Evolutionary conservation across 768 basidiomycete genomes (phyloP), one percentile per base, ranked within the genome.

Genomic region (Fistulinella prunicolor): DNA sequence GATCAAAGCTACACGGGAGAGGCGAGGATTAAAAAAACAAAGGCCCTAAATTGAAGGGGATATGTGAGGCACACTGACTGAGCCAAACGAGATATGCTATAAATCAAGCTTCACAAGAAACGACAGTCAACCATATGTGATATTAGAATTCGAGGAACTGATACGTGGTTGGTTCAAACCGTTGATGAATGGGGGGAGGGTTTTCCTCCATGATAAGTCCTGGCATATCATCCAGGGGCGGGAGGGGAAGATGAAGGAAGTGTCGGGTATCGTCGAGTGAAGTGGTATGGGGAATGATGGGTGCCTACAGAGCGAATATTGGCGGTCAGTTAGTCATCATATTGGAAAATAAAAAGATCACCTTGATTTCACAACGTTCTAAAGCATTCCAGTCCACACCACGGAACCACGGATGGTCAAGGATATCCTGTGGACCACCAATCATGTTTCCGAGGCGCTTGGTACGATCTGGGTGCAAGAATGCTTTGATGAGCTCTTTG

Each of bases 371-470:
- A 46, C 88, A 81, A 29, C 86, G 80, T 63, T 91, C 89, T 35
- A 95, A 70, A 3, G 89, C 87, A 50, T 81, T 83, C 93, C 93
- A 95, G 61, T 94, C 91, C 29, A 95, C 93, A 13, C 93, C 94
- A 64, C 85, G 78, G 73, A 97, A 97, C 94, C 94, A 98, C 0
- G 89, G 81, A 66, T 98, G 94, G 44, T 84, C 81, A 55, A 94
- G 78, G 32, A 98, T 82, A 68, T 96, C 95, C 55, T 90, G 83
- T 4, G 94, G 83, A 5, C 94, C 95, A 30, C 92, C 90, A 36
- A 85, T 86, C 71, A 97, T 81, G 65, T 98, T 97, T 7, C 95
- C 95, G 21, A 97, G 71, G 35, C 96, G 81, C 65, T 94, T 89
- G 47, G 81, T 87, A 55, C 94, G 83, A 69, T 99, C 95, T 9